phyloP scores from a whole-genome alignment of 257 asterid species.

The Echites panduratus region DNA sequence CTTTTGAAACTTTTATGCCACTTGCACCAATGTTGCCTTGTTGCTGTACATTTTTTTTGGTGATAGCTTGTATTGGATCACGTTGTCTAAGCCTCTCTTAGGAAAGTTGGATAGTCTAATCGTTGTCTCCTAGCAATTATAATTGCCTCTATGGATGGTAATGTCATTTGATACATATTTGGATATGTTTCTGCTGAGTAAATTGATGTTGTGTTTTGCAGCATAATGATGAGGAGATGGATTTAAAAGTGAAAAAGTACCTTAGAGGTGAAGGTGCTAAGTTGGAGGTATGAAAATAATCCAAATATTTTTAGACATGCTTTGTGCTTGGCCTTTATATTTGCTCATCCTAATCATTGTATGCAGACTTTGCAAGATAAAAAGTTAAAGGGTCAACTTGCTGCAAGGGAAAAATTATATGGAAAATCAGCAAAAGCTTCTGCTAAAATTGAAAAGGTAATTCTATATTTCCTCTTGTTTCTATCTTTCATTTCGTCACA shows the following conservation, averaged over 20 bases:
- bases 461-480: background rate
- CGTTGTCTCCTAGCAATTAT: background rate
- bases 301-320: background rate
- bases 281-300: constrained; percentile 43
- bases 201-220: constrained; percentile 18
- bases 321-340: constrained; percentile 3
- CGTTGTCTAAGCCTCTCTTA: background rate
- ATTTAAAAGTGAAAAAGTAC: constrained; percentile 50
- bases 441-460: constrained; percentile 78
- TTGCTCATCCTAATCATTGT: constrained; percentile 10
- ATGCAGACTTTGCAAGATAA: constrained; percentile 46
- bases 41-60: background rate
- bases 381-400: constrained; percentile 83
- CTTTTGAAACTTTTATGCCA: background rate
- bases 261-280: constrained; percentile 73
- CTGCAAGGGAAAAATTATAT: constrained; percentile 62
- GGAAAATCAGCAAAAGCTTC: constrained; percentile 78
- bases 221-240: constrained; percentile 57
- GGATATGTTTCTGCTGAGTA: background rate
- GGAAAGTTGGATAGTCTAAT: background rate
- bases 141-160: background rate
- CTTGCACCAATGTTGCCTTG: background rate
- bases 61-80: background rate
- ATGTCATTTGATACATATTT: background rate
- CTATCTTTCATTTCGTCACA: background rate